A percentile compares a stretch with the other conserved stretches of the same genome.
These are phyloP conservation scores for Saccharomycopsis malanga DNA, from an alignment of 805 yeast genomes.

Conservation along the genomic window DNA sequence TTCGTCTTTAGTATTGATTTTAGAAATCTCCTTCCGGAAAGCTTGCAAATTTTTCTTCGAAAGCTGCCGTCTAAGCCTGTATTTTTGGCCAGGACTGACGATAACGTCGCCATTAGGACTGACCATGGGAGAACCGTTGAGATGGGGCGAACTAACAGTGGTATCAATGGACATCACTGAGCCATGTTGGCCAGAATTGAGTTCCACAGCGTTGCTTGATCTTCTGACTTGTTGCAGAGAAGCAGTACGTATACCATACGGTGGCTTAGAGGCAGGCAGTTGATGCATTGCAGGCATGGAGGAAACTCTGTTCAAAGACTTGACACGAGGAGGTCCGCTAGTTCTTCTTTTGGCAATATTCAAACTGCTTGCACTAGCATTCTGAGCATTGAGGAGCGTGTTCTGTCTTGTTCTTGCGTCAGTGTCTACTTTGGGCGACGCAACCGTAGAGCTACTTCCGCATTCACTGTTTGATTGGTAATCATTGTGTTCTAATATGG, in stretches of 20 bases:
- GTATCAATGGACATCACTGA: neutral
- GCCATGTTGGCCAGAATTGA: neutral
- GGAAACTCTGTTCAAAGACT: constrained; percentile 1
- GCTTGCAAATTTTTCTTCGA: constrained; percentile 16
- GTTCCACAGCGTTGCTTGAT: neutral
- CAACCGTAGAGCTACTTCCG: neutral
- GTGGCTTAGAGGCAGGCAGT: neutral
- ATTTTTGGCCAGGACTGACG: constrained; percentile 21
- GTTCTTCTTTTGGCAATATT: neutral
- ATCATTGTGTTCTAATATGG: neutral
- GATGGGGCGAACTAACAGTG: constrained; percentile 1
- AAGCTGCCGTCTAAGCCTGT: constrained; percentile 13
- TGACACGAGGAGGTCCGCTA: neutral
- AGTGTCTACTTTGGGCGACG: neutral
- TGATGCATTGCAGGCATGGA: neutral
- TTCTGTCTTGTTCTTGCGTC: constrained; percentile 17
- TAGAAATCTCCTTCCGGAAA: constrained; percentile 11
- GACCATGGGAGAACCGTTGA: constrained; percentile 7
- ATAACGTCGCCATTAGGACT: constrained; percentile 11
- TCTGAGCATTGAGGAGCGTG: constrained; percentile 16
- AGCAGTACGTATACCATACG: neutral
- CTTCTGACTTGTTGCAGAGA: neutral
- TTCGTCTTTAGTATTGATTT: constrained; percentile 20
- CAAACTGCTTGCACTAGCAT: neutral
- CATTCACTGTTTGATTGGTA: neutral